Percentiles rank a stretch among this genome's conserved stretches.
Evolutionary conservation across 306 rosid species (phyloP).

Genomic region (Dalbergia cochinchinensis): DNA sequence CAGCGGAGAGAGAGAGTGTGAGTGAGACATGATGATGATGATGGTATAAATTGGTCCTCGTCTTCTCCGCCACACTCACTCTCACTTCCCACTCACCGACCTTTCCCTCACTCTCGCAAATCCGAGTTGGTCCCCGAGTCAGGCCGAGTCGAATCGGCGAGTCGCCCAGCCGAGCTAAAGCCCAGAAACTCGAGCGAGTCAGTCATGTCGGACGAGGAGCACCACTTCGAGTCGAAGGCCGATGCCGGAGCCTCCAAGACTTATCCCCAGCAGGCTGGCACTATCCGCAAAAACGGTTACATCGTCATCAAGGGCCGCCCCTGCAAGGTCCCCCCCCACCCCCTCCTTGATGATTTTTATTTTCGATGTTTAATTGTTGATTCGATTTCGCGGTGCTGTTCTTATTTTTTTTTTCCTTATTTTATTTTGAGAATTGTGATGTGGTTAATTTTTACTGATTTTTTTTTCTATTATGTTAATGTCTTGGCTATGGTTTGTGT

Average conservation of each 20-base stretch:
- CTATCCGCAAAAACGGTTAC: constrained; percentile 76
- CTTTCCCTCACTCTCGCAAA: neutral
- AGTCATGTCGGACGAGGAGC: constrained; percentile 49
- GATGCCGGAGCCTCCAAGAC: constrained; percentile 55
- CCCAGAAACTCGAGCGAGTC: neutral
- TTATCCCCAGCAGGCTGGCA: constrained; percentile 41
- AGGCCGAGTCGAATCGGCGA: constrained; percentile 32
- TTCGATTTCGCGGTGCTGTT: too few relatives aligned
- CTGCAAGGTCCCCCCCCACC: constrained; percentile 63
- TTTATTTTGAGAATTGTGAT: too few relatives aligned
- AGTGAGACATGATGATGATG: neutral
- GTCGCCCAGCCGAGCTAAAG: too few relatives aligned
- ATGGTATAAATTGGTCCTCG: neutral
- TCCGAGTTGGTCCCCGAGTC: neutral
- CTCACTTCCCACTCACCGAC: neutral
- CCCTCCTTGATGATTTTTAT: neutral
- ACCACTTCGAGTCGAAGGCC: constrained; percentile 48
- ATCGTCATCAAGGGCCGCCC: constrained; percentile 87
- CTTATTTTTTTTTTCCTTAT: too few relatives aligned
- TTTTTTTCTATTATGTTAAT: too few relatives aligned
- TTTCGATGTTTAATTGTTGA: too few relatives aligned
- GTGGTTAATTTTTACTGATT: too few relatives aligned
- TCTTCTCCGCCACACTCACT: constrained; percentile 30
- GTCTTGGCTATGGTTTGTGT: too few relatives aligned
- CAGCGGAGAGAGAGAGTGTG: neutral